These are phyloP conservation scores for Lanmaoa pseudosensibilis DNA, from an alignment of 768 basidiomycete species.

Conservation along the genomic window DNA sequence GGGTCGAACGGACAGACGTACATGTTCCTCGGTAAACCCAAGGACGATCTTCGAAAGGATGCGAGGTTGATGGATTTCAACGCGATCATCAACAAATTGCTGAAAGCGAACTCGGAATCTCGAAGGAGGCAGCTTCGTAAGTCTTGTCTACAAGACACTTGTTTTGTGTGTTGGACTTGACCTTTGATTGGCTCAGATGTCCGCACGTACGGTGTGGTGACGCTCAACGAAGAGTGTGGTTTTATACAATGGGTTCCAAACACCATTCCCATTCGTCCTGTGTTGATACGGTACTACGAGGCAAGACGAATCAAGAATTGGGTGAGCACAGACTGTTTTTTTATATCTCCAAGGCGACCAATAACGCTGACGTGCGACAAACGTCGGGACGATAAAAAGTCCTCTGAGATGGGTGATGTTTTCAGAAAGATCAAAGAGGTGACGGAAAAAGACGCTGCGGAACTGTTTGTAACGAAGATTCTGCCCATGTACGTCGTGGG, in stretches of 20 bases:
- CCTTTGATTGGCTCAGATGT: slow-evolving; percentile 51
- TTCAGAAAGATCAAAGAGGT: slow-evolving; percentile 54
- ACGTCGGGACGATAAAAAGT: slow-evolving; percentile 32
- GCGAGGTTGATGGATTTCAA: slow-evolving; percentile 98
- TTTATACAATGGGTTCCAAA: slow-evolving; percentile 99
- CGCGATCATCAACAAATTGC: slow-evolving; percentile 92
- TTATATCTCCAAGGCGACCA: neutral
- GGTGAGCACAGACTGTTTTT: slow-evolving; percentile 37
- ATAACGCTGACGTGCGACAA: neutral
- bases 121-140: slow-evolving; percentile 85
- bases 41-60: slow-evolving; percentile 96
- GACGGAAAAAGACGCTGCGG: slow-evolving; percentile 49
- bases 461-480: slow-evolving; percentile 53
- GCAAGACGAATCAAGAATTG: slow-evolving; percentile 45
- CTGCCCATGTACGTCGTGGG: slow-evolving; percentile 56
- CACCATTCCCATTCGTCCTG: slow-evolving; percentile 76
- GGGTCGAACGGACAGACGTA: slow-evolving; percentile 84
- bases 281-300: slow-evolving; percentile 70
- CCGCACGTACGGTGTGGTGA: slow-evolving; percentile 97
- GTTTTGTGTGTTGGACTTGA: neutral
- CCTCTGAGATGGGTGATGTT: slow-evolving; percentile 42
- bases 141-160: slow-evolving; percentile 28
- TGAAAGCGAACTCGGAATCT: slow-evolving; percentile 93
- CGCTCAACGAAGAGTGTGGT: slow-evolving; percentile 95
- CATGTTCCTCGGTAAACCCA: slow-evolving; percentile 93